Conservation (phyloP, 805 yeast genomes). For the Sugiyamaella lignohabitans region DNA sequence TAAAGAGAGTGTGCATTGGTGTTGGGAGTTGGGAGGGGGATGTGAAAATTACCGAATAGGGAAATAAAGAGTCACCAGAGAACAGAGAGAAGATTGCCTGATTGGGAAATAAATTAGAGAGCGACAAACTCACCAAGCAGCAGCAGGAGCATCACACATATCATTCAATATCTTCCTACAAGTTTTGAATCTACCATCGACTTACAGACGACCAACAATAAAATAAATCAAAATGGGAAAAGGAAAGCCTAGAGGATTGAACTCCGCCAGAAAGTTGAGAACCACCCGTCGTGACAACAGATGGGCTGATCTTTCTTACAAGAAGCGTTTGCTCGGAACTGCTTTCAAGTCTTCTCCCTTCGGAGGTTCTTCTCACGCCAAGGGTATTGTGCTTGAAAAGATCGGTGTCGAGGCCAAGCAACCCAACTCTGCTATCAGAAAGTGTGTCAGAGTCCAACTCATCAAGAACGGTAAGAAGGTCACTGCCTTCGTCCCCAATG, state of each 20-base stretch:
- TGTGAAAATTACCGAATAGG: no score
- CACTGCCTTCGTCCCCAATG: slow-evolving; percentile 99
- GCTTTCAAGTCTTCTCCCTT: slow-evolving; percentile 99
- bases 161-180: no score
- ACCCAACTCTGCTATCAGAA: slow-evolving; percentile 99
- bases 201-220: slow-evolving; percentile 11
- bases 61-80: no score
- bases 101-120: no score
- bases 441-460: slow-evolving; percentile 99
- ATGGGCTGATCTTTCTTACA: slow-evolving; percentile 99
- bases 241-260: slow-evolving; percentile 99
- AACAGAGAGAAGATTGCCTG: no score
- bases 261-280: slow-evolving; percentile 99
- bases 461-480: slow-evolving; percentile 99
- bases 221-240: slow-evolving; percentile 73
- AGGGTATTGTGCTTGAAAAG: slow-evolving; percentile 99
- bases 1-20: no score
- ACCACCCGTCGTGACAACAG: slow-evolving; percentile 99
- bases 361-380: slow-evolving; percentile 99
- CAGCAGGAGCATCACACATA: no score
- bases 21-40: no score
- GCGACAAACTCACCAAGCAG: no score
- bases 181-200: no score
- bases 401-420: slow-evolving; percentile 99
- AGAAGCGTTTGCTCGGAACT: slow-evolving; percentile 98